Conservation (phyloP, 371 early-diverging fungal species). For the Mucor indicus region DNA sequence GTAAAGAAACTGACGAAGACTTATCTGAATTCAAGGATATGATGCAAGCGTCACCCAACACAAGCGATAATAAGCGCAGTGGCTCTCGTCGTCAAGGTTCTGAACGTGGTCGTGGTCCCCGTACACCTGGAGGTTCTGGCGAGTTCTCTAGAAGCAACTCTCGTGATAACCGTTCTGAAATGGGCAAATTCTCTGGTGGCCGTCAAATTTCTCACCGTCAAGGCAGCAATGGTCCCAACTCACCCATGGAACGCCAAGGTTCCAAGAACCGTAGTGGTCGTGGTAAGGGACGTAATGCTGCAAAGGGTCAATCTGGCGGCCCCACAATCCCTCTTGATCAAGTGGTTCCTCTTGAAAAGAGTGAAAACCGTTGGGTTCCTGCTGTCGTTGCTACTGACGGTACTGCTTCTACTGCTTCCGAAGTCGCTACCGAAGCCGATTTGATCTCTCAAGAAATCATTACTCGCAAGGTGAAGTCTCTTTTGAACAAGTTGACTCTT, state of each 20-base stretch:
- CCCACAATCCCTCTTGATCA: conserved; percentile 64
- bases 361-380: conserved; percentile 87
- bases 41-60: conserved; percentile 47
- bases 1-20: conserved; percentile 64
- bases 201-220: conserved; percentile 46
- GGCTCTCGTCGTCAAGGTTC: conserved; percentile 54
- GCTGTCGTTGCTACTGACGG: conserved; percentile 37
- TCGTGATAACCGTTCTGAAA: conserved; percentile 36
- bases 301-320: conserved; percentile 41
- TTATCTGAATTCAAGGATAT: conserved; percentile 67
- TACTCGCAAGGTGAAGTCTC: conserved; percentile 78
- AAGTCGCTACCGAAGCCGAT: conserved; percentile 29
- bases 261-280: conserved; percentile 51
- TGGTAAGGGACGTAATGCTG: conserved; percentile 48
- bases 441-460: conserved; percentile 59
- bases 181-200: conserved; percentile 53
- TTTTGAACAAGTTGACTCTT: conserved; percentile 93
- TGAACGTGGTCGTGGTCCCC: conserved; percentile 58
- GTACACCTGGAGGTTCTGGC: conserved; percentile 42
- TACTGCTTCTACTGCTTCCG: conserved; percentile 9
- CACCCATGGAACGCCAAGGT: conserved; percentile 55
- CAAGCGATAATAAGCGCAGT: conserved; percentile 16
- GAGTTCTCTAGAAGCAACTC: conserved; percentile 45
- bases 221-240: conserved; percentile 44
- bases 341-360: conserved; percentile 72